Base-by-base conservation (phyloP, 805 yeast genomes). In the Metschnikowia vanudenii region DNA sequence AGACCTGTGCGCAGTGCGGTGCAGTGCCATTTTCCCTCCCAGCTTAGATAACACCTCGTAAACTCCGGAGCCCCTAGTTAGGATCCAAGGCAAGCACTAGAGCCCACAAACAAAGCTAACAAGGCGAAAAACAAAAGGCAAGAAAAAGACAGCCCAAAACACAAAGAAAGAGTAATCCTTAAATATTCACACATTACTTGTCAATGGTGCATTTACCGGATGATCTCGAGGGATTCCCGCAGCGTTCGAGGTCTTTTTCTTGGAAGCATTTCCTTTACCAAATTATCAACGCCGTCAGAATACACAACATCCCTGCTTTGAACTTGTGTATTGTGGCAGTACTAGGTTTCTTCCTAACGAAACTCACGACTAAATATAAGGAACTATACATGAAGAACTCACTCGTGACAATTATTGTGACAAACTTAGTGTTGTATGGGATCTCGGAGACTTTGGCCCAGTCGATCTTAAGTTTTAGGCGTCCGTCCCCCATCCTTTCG, bases 401-500 rank as follows among this genome's bases (percentile, higher is more conserved):
- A 1, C 65, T 89, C 26, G 62, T 84, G n/a, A 88, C 97, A 13
- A 87, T 90, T 31, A 78, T 88, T 48, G 79, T 83, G 19, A 84
- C 97, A 1, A 92, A 92, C 59, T 67, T 87, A 24, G 81, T 91
- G 4, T 70, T 92, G 4, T 88, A 82, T 62, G 97, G 96, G 0
- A 81, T 89, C n/a, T 90, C 97, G 0, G 98, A 92, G 62, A 80
- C 91, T 0, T 61, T 91, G 51, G 98, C 98, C 0, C 98, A 92
- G 64, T 76, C 85, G 2, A 71, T 89, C 3, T 59, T 67, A 20
- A 50, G 67, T 38, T 70, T 60, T 46, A 43, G 53, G 22, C 44
- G 53, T 11, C 16, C 18, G 10, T 39, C 53, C 7, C 53, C 53
- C 1, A 4, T 22, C 5, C 4, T 45, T 7, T 37, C 48, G 3